A percentile compares a stretch with the other conserved stretches of the same genome.
phyloP scores from a whole-genome alignment of 306 rosid genomes.

The Trifolium pratense region DNA sequence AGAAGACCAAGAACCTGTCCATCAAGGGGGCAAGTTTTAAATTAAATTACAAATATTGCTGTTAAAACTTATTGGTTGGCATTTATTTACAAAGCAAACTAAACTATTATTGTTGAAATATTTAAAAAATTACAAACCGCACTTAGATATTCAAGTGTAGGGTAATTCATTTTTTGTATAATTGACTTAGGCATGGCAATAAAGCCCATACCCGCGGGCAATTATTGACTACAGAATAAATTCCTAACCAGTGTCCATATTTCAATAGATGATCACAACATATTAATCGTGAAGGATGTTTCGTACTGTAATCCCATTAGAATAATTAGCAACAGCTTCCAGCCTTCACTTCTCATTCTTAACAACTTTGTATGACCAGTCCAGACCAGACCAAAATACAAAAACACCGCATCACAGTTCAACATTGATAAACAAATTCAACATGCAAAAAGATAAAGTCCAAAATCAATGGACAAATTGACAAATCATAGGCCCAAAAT shows the following conservation, averaged over 20 bases:
- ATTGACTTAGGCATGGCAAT: no score
- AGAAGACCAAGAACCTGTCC: constrained; percentile 81
- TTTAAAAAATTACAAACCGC: not conserved
- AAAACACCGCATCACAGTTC: no score
- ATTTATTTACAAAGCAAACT: not conserved
- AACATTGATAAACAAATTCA: no score
- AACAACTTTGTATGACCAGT: no score
- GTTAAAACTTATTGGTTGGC: constrained; percentile 15
- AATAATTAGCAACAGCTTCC: no score
- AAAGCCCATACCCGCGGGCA: no score
- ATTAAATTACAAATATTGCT: constrained; percentile 25
- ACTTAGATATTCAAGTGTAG: constrained; percentile 12
- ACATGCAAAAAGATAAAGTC: no score
- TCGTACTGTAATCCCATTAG: not conserved
- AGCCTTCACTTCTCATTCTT: no score
- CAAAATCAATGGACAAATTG: no score
- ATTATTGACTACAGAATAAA: not conserved
- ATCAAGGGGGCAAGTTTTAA: constrained; percentile 40
- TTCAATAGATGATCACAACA: not conserved
- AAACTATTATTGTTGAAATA: constrained; percentile 20
- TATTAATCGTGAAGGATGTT: constrained; percentile 17
- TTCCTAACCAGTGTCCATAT: constrained; percentile 3
- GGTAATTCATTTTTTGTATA: not conserved
- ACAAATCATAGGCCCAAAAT: no score
- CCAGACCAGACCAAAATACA: no score